Percentiles rank a stretch among this genome's conserved stretches.
phyloP scores from a whole-genome alignment of 2,329 filamentous ascomycete species.

The Geosmithia flava region DNA sequence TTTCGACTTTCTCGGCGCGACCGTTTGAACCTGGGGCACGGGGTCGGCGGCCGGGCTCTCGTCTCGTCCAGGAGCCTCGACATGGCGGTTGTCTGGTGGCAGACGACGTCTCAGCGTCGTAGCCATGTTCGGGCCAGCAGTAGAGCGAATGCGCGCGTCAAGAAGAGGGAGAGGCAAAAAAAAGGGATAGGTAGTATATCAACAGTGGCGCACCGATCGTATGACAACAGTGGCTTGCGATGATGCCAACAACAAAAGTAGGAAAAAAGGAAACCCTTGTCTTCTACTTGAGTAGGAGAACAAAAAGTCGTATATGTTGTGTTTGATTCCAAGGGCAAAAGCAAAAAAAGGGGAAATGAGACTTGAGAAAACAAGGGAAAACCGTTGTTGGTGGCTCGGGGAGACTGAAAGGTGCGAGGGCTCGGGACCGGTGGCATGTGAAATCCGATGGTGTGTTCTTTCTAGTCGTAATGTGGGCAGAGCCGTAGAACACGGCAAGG shows the following conservation, averaged over 20 bases:
- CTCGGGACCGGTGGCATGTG: neutral
- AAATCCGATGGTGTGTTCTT: neutral
- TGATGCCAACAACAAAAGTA: too few relatives aligned
- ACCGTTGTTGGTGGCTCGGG: neutral
- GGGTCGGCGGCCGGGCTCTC: constrained; percentile 13
- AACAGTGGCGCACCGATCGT: too few relatives aligned
- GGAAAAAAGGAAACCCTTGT: too few relatives aligned
- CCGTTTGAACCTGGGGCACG: constrained; percentile 25
- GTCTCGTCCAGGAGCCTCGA: constrained; percentile 7
- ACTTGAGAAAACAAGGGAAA: neutral
- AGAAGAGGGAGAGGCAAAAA: too few relatives aligned
- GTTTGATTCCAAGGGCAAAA: too few relatives aligned
- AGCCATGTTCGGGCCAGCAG: constrained; percentile 1
- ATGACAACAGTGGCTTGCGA: too few relatives aligned
- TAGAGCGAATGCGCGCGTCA: too few relatives aligned
- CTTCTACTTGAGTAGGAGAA: too few relatives aligned
- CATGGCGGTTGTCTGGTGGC: constrained; percentile 1
- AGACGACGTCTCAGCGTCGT: constrained; percentile 4
- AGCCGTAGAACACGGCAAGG: neutral
- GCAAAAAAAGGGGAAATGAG: neutral
- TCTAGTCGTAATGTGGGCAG: neutral
- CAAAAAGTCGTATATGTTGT: too few relatives aligned
- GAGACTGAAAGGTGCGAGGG: neutral
- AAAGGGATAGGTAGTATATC: too few relatives aligned
- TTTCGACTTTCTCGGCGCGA: constrained; percentile 47